phyloP scores from a whole-genome alignment of 495 filamentous ascomycete species.

The Xylaria cubensis region DNA sequence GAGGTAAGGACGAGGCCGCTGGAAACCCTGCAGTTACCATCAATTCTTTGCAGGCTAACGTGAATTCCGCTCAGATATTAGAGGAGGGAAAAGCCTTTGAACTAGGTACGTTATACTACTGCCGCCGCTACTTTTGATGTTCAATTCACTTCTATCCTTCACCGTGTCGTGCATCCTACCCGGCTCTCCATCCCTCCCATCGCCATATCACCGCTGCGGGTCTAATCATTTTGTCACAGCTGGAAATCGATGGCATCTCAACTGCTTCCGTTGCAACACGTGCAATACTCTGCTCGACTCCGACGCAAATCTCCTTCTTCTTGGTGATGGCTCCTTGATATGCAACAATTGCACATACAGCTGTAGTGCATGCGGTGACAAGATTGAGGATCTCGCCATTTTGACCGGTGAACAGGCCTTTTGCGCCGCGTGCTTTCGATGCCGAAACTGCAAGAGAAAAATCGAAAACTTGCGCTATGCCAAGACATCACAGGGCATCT shows the following conservation, averaged over 20 bases:
- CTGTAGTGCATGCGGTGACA: slow-evolving; percentile 95
- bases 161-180: slow-evolving; percentile 10
- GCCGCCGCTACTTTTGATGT: not conserved
- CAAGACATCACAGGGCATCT: slow-evolving; percentile 96
- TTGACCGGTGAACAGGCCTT: slow-evolving; percentile 99
- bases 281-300: slow-evolving; percentile 96
- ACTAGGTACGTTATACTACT: slow-evolving; percentile 70
- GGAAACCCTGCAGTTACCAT: not conserved
- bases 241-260: slow-evolving; percentile 98
- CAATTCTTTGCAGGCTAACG: slow-evolving; percentile 11
- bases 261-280: slow-evolving; percentile 98
- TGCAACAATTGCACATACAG: slow-evolving; percentile 99
- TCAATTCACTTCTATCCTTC: not conserved
- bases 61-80: slow-evolving; percentile 67
- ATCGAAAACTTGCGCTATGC: slow-evolving; percentile 99
- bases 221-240: slow-evolving; percentile 58
- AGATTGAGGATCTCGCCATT: slow-evolving; percentile 98
- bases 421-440: slow-evolving; percentile 95
- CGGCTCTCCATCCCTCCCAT: not conserved
- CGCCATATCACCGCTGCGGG: slow-evolving; percentile 2
- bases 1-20: slow-evolving; percentile 65
- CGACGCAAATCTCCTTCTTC: slow-evolving; percentile 94
- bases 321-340: slow-evolving; percentile 96
- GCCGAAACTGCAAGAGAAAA: slow-evolving; percentile 96
- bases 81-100: slow-evolving; percentile 99